phyloP scores from a whole-genome alignment of 352 stramenopile species.

The Phytophthora hybrid region DNA sequence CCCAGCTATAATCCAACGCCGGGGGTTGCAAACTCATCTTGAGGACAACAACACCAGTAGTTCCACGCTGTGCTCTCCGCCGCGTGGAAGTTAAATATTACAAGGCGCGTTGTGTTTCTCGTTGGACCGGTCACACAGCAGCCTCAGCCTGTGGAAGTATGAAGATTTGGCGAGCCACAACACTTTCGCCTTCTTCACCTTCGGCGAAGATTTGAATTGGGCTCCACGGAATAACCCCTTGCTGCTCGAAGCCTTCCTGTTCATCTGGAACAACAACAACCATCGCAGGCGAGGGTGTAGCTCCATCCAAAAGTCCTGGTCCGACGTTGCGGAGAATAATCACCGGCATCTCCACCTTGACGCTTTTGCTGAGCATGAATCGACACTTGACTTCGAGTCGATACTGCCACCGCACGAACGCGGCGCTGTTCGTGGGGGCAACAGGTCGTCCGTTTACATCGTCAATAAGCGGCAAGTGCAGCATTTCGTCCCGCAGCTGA shows the following conservation, averaged over 20 bases:
- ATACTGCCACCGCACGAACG: constrained; percentile 45
- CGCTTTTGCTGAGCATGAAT: constrained; percentile 45
- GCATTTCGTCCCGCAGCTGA: constrained; percentile 35
- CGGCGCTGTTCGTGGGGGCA: constrained; percentile 37
- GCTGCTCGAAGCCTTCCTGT: constrained; percentile 3
- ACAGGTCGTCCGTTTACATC: constrained; percentile 24
- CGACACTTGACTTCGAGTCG: constrained; percentile 44
- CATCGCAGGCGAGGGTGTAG: constrained; percentile 9
- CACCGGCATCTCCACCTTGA: constrained; percentile 47
- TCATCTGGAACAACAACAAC: constrained; percentile 28
- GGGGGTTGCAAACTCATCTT: not conserved
- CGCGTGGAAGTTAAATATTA: not conserved
- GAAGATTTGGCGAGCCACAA: constrained; percentile 22
- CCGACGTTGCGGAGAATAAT: constrained; percentile 37
- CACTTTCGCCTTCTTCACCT: not conserved
- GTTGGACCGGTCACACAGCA: constrained; percentile 8
- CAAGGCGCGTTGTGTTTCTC: not conserved
- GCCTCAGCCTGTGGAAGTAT: constrained; percentile 23
- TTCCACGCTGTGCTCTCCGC: not conserved
- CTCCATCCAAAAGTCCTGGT: constrained; percentile 2
- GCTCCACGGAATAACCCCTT: constrained; percentile 5
- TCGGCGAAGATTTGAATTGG: constrained; percentile 7
- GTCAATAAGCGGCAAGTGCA: constrained; percentile 39
- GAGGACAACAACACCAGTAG: not conserved
- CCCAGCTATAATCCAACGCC: not conserved